phyloP scores from a whole-genome alignment of 1,139 yeast species.

The Geotrichum europaeum region DNA sequence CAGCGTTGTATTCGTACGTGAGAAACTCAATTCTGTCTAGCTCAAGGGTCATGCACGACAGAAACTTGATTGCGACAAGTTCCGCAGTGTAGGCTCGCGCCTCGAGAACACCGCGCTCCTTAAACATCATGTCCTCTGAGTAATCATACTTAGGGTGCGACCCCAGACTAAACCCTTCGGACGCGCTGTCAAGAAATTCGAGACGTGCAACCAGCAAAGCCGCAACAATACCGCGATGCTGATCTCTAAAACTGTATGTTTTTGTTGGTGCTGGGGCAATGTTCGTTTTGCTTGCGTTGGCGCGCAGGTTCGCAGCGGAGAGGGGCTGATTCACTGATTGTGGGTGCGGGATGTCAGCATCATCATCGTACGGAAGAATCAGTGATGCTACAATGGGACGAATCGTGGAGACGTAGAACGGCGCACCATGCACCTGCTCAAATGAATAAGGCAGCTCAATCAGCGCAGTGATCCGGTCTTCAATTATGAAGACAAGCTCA shows the following conservation, averaged over 20 bases:
- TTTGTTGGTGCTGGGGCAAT: neutral
- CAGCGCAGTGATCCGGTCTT: conserved; percentile 13
- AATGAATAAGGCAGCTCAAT: conserved; percentile 13
- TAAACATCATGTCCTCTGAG: conserved; percentile 20
- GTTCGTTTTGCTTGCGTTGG: neutral
- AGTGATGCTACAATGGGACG: conserved; percentile 16
- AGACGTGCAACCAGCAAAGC: conserved; percentile 30
- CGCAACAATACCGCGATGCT: conserved; percentile 31
- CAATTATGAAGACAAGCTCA: conserved; percentile 15
- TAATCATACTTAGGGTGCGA: conserved; percentile 16
- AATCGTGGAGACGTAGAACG: conserved; percentile 9
- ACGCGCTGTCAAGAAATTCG: conserved; percentile 26
- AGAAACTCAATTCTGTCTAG: conserved; percentile 26
- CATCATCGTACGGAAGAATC: conserved; percentile 11
- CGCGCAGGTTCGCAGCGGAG: conserved; percentile 8
- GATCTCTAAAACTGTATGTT: conserved; percentile 18
- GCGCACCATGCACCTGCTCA: conserved; percentile 13
- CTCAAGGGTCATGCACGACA: conserved; percentile 27
- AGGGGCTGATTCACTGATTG: neutral
- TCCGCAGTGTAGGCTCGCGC: conserved; percentile 33
- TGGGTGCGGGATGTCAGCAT: neutral
- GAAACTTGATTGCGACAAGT: conserved; percentile 28
- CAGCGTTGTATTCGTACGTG: conserved; percentile 26
- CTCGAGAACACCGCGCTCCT: conserved; percentile 25
- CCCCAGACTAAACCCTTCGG: conserved; percentile 19